Evolutionary conservation across 1,139 yeast genomes (phyloP).

Genomic region (Geotrichum australiense): DNA sequence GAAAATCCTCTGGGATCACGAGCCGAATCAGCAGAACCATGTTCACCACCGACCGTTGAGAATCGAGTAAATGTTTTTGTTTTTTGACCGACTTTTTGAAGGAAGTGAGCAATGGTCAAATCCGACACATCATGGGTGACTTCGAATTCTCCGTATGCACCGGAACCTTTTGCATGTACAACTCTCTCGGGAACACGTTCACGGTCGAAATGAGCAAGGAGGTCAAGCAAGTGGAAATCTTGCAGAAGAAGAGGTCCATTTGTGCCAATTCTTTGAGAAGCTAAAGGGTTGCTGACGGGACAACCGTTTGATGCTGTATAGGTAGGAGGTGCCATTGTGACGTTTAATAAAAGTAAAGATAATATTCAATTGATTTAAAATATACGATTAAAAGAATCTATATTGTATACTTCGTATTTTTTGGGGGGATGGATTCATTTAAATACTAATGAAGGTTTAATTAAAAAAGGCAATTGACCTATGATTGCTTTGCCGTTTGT

Average conservation of each 20-base stretch:
- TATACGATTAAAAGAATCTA: too few relatives aligned
- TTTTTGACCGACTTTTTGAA: conserved; percentile 67
- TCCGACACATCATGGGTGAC: conserved; percentile 79
- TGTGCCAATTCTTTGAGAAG: conserved; percentile 67
- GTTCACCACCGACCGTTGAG: conserved; percentile 86
- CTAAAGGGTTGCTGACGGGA: conserved; percentile 60
- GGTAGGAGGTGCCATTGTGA: conserved; percentile 23
- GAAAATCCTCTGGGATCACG: conserved; percentile 90
- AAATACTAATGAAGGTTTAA: too few relatives aligned
- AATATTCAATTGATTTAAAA: too few relatives aligned
- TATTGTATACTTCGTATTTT: too few relatives aligned
- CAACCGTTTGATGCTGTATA: conserved; percentile 69
- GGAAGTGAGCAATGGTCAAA: conserved; percentile 61
- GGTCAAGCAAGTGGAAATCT: conserved; percentile 71
- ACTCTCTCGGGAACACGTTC: conserved; percentile 88
- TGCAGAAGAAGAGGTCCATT: conserved; percentile 72
- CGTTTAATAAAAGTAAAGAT: too few relatives aligned
- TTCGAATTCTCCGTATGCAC: conserved; percentile 75
- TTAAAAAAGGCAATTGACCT: too few relatives aligned
- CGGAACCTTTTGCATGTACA: conserved; percentile 87
- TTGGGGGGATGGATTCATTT: too few relatives aligned
- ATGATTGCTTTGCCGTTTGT: too few relatives aligned
- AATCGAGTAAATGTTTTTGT: conserved; percentile 69
- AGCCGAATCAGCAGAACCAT: conserved; percentile 76
- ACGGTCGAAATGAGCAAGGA: conserved; percentile 76